Evolutionary conservation across 1,139 yeast genomes (phyloP), one percentile per base, ranked within the genome.

Genomic region (Kluyveromyces sp.): DNA sequence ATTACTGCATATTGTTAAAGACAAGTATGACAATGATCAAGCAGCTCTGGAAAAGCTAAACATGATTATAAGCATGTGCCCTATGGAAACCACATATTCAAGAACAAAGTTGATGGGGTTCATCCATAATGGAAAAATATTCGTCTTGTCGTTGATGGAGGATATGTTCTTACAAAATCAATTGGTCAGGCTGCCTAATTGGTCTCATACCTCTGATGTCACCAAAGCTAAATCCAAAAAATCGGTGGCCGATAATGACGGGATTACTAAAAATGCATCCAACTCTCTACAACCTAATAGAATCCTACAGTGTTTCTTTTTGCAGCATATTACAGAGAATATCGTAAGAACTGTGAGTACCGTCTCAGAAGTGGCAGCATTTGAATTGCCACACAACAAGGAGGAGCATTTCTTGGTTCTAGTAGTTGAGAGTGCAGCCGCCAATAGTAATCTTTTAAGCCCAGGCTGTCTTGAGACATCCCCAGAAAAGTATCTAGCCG

Each of bases 41-140:
- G 36, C 32, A n/a, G 44, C 55, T 1, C 44, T 47, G 4, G 64
- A 61, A 37, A 54, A 54, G 31, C 37, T 60, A 11, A 52, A 56
- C 31, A 56, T 60, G n/a, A 57, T 61, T 1, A 49, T 54, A 47
- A 50, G 46, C n/a, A 45, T 61, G 15, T 55, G 63, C 36, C 58
- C 64, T 1, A 48, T 58, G 0, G 48, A 50, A 3, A 50, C 56
- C 3, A 44, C 83, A 50, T 92, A 89, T 60, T 70, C 94, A 43
- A 73, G 98, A 54, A 92, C 98, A 0, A 96, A 96, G 1, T 63
- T 92, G 17, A 71, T 92, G 39, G 99, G 99, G 0, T 92, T 92
- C 61, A 76, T 87, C 1, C 83, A 74, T 54, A 78, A 84, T 49
- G 97, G 96, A 7, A 87, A 85, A 56, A 83, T 94, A 0, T 92